Base-by-base conservation (phyloP, 768 basidiomycete species). In the Collybiopsis luxurians region DNA sequence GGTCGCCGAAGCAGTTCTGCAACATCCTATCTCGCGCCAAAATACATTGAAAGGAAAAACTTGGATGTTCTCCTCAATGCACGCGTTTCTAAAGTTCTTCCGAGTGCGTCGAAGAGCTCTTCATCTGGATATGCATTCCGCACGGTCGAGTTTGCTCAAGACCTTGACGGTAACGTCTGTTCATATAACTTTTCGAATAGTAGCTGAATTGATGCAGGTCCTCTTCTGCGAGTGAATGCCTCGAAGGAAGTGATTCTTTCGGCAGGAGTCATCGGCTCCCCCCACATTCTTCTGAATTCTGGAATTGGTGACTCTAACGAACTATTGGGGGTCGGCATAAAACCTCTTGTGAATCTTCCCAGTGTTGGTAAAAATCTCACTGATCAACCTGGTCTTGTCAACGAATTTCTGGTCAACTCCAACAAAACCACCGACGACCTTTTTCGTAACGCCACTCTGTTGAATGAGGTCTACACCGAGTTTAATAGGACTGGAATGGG, bases 241-340 rank as follows among this genome's bases (percentile, higher is more conserved):
- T 39, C 30, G 4, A 64, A 63, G 24, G 66, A 67, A 38, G 60
- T 68, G n/a, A 61, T 68, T 34, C 60, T 68, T 7, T 66, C 65
- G 9, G 67, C 65, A 15, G 67, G 67, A 47, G 57, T 63, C 6
- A 44, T 63, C n/a, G 59, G 59, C 19, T 65, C 66, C 2, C 60
- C 66, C 11, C 56, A 58, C 10, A 56, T 66, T 28, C 60, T 69
- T 4, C 44, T 69, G 39, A 59, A 60, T 24, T 70, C 68, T 11
- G 69, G 69, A 9, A 72, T 72, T 28, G 70, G 70, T 10, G 60
- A 66, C 43, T n/a, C 54, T 2, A 6, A 11, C 19, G 24, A 7
- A 7, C 55, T 68, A 7, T 15, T 50, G 0, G 23, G 28, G 0
- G 30, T 64, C 6, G 64, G 66, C 2, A 67, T 68, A 50, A 27